Base-by-base conservation (phyloP, 495 filamentous ascomycete genomes). In the Annulohypoxylon nitens region DNA sequence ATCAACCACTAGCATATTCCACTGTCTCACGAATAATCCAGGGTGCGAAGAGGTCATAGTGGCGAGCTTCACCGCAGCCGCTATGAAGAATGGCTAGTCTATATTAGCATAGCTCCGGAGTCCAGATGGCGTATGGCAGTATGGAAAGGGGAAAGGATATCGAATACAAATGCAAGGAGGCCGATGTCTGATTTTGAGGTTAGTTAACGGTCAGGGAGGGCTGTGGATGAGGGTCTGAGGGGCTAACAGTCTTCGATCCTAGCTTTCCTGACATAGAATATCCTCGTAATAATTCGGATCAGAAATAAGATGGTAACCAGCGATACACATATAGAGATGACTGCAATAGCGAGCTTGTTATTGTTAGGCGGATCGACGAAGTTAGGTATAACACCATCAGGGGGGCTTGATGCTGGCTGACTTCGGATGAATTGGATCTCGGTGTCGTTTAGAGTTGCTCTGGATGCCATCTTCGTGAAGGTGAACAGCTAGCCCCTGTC, bases 11-110 rank as follows among this genome's bases (percentile, higher is more conserved):
- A 11, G 34, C 34, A 59, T n/a, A 41, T 59, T 25, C 55, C 55
- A 59, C 11, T 37, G 33, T 8, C 23, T 37, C 3, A 41, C 16
- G 18, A 37, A 41, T 3, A 59, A 41, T n/a, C 55, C 55, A 25
- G 5, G 10, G 1, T 16, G 34, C 37, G 4, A n/a, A 58, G 4
- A 5, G 48, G 16, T 12, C 55, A 59, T 59, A 3, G 3, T 11
- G 14, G 33, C 55, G 3, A 59, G 39, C 14, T 39, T 18, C 0
- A 14, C 34, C 20, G 34, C 10, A 2, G n/a, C 55, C 20, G 55
- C 2, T 25, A 59, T 59, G 55, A 59, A 39, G 34, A 59, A 59
- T 16, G 55, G 55, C 55, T 59, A 11, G 26, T 25, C 3, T 59
- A 25, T 18, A n/a, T 59, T 59, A 59, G 36, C 34, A 20, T 41